These are phyloP conservation scores for Hanseniaspora sp. DNA, from an alignment of 1,139 yeast species.

Conservation along the genomic window DNA sequence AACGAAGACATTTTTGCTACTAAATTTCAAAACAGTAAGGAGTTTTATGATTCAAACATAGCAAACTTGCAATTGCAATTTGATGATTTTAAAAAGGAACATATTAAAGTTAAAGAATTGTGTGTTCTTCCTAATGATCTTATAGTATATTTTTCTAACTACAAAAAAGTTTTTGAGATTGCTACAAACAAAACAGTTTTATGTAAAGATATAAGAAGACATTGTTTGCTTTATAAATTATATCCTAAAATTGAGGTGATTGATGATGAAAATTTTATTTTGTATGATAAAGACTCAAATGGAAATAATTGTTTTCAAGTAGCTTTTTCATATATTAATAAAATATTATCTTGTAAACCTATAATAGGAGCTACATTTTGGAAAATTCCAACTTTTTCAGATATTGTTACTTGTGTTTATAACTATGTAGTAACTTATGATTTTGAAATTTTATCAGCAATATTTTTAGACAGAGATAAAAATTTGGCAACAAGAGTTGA, in stretches of 20 bases:
- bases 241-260: neutral
- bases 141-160: neutral
- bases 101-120: neutral
- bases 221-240: neutral
- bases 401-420: neutral
- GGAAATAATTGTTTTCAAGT: neutral
- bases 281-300: neutral
- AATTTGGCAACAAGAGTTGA: neutral
- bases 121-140: neutral
- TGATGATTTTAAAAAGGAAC: no score
- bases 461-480: neutral
- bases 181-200: neutral
- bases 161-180: neutral
- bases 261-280: neutral
- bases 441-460: neutral
- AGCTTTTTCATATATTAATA: neutral
- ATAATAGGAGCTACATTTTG: neutral
- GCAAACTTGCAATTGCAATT: no score
- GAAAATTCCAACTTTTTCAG: neutral
- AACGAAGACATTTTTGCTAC: no score
- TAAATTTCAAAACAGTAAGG: no score
- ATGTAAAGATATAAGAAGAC: neutral
- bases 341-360: neutral
- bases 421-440: neutral
- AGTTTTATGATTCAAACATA: no score